Evolutionary conservation across 169 alveolate genomes (phyloP).

Genomic region (Babesia ovis): DNA sequence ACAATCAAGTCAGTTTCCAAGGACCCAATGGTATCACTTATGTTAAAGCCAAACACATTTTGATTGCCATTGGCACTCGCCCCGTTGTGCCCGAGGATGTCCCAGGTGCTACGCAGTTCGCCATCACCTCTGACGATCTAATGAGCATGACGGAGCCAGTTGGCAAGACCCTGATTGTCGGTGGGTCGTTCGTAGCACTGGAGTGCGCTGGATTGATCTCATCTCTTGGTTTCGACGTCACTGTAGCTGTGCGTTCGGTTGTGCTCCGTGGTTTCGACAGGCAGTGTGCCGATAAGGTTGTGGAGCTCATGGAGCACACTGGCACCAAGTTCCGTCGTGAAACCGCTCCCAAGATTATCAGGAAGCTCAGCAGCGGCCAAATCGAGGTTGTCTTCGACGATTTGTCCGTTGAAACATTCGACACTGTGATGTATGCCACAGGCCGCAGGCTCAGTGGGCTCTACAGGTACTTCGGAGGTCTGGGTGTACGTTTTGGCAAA

Average conservation of each 20-base stretch:
- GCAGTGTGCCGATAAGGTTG: constrained; percentile 89
- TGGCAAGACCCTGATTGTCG: constrained; percentile 94
- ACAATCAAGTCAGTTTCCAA: constrained; percentile 45
- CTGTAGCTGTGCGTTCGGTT: constrained; percentile 89
- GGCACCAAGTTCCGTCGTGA: constrained; percentile 89
- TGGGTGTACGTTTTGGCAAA: constrained; percentile 65
- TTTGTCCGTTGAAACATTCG: constrained; percentile 82
- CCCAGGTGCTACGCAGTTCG: constrained; percentile 88
- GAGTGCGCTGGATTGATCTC: constrained; percentile 98
- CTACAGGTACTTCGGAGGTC: constrained; percentile 56
- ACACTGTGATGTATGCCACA: constrained; percentile 95
- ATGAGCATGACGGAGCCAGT: constrained; percentile 88
- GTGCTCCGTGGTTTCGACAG: constrained; percentile 96
- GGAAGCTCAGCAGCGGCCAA: constrained; percentile 76
- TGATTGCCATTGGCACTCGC: constrained; percentile 95
- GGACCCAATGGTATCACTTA: constrained; percentile 22
- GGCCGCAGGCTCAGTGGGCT: constrained; percentile 93
- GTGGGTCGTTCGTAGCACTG: constrained; percentile 96
- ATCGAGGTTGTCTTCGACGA: constrained; percentile 78
- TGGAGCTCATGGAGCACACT: constrained; percentile 83
- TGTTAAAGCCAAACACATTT: constrained; percentile 86
- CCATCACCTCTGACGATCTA: constrained; percentile 96
- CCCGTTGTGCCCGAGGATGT: constrained; percentile 88
- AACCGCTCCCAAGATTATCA: constrained; percentile 85
- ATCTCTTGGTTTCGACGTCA: constrained; percentile 91